Base-by-base conservation (phyloP, 2,329 filamentous ascomycete species). In the Hypoxylon sp. region DNA sequence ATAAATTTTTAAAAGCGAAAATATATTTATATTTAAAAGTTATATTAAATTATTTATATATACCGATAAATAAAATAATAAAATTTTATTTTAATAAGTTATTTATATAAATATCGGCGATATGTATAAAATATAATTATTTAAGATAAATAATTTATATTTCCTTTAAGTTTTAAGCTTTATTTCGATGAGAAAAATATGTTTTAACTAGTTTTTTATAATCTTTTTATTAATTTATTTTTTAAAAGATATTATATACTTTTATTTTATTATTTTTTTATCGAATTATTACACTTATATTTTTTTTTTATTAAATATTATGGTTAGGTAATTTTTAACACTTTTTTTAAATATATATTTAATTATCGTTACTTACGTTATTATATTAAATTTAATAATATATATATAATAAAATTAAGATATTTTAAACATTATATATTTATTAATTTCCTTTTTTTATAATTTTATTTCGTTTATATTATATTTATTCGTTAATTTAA, bases 401-500 rank as follows among this genome's bases (percentile, higher is more conserved):
- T 22, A 22, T 37, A 37, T 37, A 37, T 14, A 13, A 2, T 37
- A 37, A 37, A 14, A 37, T 13, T 37, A 14, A 37, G 22, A 44
- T 20, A 22, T 44, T 5, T 20, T 44, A 44, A 44, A 44, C 6
- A 6, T 11, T 44, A 2, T 44, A 44, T 11, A 20, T 40, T 40
- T 13, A 40, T 40, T 40, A 40, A n/a, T n/a, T n/a, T n/a, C 8
- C 13, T 40, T 40, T 40, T 44, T 20, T 44, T 44, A 44, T 40
- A 55, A 53, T 13, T 7, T 33, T 35, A 14, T 53, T 20, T 35
- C 3, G 11, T 33, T 53, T 33, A 53, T 33, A 53, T 33, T 53
- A 33, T 35, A 53, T 33, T 53, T 53, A 53, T 53, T 53, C 22
- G n/a, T n/a, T n/a, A n/a, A n/a, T n/a, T n/a, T n/a, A n/a, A n/a